A percentile compares a stretch with the other conserved stretches of the same genome.
These are phyloP conservation scores for Hypoxylon sp. DNA, from an alignment of 2,329 filamentous ascomycete genomes.

Conservation along the genomic window DNA sequence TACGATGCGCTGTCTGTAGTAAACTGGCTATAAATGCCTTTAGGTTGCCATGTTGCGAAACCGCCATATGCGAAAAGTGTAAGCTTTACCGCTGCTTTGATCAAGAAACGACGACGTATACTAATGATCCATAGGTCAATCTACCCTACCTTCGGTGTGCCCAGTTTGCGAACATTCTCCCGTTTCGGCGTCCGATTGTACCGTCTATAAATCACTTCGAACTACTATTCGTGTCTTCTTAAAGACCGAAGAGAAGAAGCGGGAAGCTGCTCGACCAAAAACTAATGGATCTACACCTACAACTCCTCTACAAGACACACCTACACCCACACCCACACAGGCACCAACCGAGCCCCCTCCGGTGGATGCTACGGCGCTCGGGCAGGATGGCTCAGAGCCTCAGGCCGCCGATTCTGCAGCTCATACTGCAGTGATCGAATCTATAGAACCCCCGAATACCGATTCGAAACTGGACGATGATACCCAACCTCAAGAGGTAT, in stretches of 20 bases:
- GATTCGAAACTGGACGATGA: slow-evolving; percentile 27
- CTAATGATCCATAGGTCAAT: slow-evolving; percentile 71
- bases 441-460: slow-evolving; percentile 12
- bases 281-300: slow-evolving; percentile 55
- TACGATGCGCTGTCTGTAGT: slow-evolving; percentile 94
- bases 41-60: slow-evolving; percentile 93
- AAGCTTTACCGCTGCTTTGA: slow-evolving; percentile 51
- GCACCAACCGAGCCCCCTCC: slow-evolving; percentile 43
- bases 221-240: slow-evolving; percentile 93
- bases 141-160: slow-evolving; percentile 80
- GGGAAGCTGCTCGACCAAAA: slow-evolving; percentile 72
- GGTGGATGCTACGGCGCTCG: slow-evolving; percentile 27
- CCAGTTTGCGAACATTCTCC: slow-evolving; percentile 95
- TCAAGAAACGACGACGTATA: slow-evolving; percentile 11
- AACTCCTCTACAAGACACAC: slow-evolving; percentile 57
- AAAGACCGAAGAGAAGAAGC: slow-evolving; percentile 90
- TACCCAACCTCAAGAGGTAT: slow-evolving; percentile 35
- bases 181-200: slow-evolving; percentile 86
- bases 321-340: slow-evolving; percentile 52
- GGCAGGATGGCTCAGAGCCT: slow-evolving; percentile 28
- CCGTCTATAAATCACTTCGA: slow-evolving; percentile 88
- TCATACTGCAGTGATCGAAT: slow-evolving; percentile 8
- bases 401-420: slow-evolving; percentile 23
- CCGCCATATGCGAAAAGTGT: slow-evolving; percentile 93
- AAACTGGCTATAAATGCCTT: slow-evolving; percentile 91